These are phyloP conservation scores for Cyclostephanos tholiformis DNA, from an alignment of 108 stramenopile genomes.

Conservation along the genomic window DNA sequence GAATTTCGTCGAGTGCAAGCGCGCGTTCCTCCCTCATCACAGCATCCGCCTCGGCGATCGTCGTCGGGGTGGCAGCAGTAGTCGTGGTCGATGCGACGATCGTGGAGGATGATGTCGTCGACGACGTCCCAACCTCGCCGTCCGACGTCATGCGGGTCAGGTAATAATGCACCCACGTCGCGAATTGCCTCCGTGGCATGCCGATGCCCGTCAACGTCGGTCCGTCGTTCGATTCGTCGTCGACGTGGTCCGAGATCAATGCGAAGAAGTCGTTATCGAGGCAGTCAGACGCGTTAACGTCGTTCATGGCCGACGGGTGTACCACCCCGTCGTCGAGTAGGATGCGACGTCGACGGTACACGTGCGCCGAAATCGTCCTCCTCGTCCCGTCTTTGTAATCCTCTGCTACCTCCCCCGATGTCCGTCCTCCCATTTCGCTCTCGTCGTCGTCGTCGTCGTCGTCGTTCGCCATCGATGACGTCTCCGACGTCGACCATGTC, in stretches of 20 bases:
- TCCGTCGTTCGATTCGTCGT: conserved; percentile 3
- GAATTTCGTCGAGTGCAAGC: neutral
- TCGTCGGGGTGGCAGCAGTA: neutral
- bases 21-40: neutral
- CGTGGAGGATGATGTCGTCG: neutral
- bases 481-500: too few relatives aligned
- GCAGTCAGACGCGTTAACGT: too few relatives aligned
- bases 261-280: neutral
- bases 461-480: too few relatives aligned
- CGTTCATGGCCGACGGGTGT: too few relatives aligned
- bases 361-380: neutral
- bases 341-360: neutral
- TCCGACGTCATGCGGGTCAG: conserved; percentile 9
- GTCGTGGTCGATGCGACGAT: too few relatives aligned
- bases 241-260: neutral
- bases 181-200: conserved; percentile 40
- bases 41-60: too few relatives aligned
- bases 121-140: neutral
- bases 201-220: conserved; percentile 36
- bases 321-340: neutral
- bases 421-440: too few relatives aligned
- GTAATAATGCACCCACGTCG: conserved; percentile 42
- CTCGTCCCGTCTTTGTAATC: too few relatives aligned
- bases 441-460: too few relatives aligned
- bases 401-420: too few relatives aligned